Percentiles rank a stretch among this genome's conserved stretches.
Conservation (phyloP, 140 eudicot genomes). For the Artemisia princeps region DNA sequence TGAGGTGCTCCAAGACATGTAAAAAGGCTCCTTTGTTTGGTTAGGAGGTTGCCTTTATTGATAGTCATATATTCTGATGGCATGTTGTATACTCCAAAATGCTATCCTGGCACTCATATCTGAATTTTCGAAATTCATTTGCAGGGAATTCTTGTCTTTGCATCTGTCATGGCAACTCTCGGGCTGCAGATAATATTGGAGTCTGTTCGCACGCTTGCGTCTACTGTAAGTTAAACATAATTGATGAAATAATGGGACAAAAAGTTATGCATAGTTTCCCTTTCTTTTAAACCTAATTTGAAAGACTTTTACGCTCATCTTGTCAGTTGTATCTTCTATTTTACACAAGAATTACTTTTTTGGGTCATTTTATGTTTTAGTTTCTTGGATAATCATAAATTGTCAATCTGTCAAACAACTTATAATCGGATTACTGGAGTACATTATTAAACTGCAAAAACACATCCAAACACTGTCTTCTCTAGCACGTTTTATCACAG, state of each 20-base stretch:
- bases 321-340: not conserved
- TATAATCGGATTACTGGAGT: not conserved
- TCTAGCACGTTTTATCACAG: not conserved
- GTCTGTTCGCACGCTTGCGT: slow-evolving; percentile 47
- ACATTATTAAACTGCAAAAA: not conserved
- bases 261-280: not conserved
- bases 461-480: not conserved
- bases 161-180: slow-evolving; percentile 83
- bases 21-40: not conserved
- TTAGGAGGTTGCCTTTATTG: slow-evolving; percentile 1
- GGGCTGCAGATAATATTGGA: slow-evolving; percentile 78
- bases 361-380: not conserved
- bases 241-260: not conserved
- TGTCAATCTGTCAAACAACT: not conserved
- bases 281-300: not conserved
- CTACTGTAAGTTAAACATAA: slow-evolving; percentile 38
- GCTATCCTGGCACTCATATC: slow-evolving; percentile 12
- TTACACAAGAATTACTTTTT: not conserved
- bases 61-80: not conserved
- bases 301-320: not conserved
- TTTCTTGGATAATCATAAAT: not conserved
- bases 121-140: not conserved
- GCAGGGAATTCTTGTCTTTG: slow-evolving; percentile 84
- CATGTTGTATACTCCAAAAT: not conserved
- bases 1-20: not conserved